phyloP scores from a whole-genome alignment of 2,329 filamentous ascomycete genomes.

The Talaromyces sp. region DNA sequence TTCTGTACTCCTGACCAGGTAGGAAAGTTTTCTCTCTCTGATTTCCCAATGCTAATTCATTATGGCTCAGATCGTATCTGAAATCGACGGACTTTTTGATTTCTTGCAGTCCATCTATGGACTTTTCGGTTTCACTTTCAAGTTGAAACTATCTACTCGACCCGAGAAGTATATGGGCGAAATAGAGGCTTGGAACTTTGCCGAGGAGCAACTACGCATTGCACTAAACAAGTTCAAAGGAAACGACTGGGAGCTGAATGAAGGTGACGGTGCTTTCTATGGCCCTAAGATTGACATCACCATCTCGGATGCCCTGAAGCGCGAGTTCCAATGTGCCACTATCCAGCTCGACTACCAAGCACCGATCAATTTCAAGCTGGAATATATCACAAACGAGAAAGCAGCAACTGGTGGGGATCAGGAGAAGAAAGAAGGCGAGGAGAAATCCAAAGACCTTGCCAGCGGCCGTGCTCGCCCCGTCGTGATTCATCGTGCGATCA shows the following conservation, averaged over 20 bases:
- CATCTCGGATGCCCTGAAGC: conserved; percentile 78
- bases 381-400: conserved; percentile 72
- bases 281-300: conserved; percentile 98
- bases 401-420: conserved; percentile 6
- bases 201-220: conserved; percentile 73
- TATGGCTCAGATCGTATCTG: conserved; percentile 51
- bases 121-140: conserved; percentile 83
- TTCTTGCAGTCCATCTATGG: conserved; percentile 78
- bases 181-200: conserved; percentile 80
- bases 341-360: conserved; percentile 92
- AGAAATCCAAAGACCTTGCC: conserved; percentile 30
- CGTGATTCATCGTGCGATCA: conserved; percentile 48
- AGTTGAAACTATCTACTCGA: conserved; percentile 87
- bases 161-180: conserved; percentile 86
- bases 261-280: conserved; percentile 95
- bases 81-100: conserved; percentile 80
- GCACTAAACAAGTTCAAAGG: conserved; percentile 74
- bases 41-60: conserved; percentile 1
- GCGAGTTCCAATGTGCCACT: conserved; percentile 85
- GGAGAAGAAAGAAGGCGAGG: conserved; percentile 17
- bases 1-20: conserved; percentile 82
- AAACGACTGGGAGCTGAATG: conserved; percentile 81
- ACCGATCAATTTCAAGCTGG: conserved; percentile 77
- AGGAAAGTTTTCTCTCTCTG: conserved; percentile 7
- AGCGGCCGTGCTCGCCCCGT: conserved; percentile 45